Evolutionary conservation across 768 basidiomycete species (phyloP).

Genomic region (Nevesoporus exiguus): DNA sequence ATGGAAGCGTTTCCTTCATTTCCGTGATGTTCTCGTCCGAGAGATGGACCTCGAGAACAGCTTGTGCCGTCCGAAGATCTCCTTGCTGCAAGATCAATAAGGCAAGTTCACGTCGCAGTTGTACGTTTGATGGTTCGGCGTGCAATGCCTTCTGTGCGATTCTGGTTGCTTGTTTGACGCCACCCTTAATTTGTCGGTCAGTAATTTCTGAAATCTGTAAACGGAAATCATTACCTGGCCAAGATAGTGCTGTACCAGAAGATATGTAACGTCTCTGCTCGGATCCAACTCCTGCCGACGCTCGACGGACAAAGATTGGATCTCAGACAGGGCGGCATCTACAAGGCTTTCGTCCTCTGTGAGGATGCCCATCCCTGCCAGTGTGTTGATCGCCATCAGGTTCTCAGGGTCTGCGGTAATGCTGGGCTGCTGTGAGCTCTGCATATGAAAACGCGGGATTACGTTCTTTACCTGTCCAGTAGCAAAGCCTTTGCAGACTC

Average conservation of each 20-base stretch:
- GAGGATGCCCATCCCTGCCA: slow-evolving; percentile 88
- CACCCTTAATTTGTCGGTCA: slow-evolving; percentile 37
- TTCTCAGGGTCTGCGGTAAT: slow-evolving; percentile 77
- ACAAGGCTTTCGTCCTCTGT: slow-evolving; percentile 74
- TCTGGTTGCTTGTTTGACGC: slow-evolving; percentile 45
- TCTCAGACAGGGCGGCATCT: slow-evolving; percentile 83
- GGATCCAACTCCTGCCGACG: slow-evolving; percentile 66
- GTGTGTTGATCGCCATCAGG: slow-evolving; percentile 72
- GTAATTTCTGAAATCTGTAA: background rate
- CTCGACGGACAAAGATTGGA: slow-evolving; percentile 66
- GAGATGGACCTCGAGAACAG: slow-evolving; percentile 39
- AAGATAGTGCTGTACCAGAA: slow-evolving; percentile 70
- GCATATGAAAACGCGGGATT: background rate
- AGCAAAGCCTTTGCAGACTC: slow-evolving; percentile 77
- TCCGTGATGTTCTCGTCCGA: slow-evolving; percentile 34
- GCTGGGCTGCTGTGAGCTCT: slow-evolving; percentile 39
- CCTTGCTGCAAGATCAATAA: slow-evolving; percentile 50
- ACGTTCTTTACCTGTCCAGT: slow-evolving; percentile 67
- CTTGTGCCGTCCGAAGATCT: slow-evolving; percentile 40
- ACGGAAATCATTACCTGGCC: slow-evolving; percentile 50
- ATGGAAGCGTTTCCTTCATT: slow-evolving; percentile 41
- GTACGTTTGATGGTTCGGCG: slow-evolving; percentile 49
- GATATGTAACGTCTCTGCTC: slow-evolving; percentile 61
- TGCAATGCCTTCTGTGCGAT: slow-evolving; percentile 57
- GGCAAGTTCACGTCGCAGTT: slow-evolving; percentile 53